phyloP scores from a whole-genome alignment of 2,329 filamentous ascomycete species.

The Fusarium sp. region DNA sequence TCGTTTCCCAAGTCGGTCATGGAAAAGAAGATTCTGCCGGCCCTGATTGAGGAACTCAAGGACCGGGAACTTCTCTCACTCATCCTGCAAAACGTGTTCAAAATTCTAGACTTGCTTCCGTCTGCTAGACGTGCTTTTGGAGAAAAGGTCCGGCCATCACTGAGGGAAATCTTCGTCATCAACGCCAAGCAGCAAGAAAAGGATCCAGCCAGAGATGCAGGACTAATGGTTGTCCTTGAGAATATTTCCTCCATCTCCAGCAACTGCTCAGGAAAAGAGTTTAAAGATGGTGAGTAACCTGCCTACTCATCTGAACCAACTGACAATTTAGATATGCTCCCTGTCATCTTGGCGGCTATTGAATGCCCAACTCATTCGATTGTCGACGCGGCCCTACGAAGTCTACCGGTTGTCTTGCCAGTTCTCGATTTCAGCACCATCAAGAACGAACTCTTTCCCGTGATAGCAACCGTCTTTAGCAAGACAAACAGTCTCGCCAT shows the following conservation, averaged over 20 bases:
- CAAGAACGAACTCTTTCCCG: slow-evolving; percentile 95
- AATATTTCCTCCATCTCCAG: slow-evolving; percentile 80
- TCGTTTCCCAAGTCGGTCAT: slow-evolving; percentile 95
- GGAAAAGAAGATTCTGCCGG: slow-evolving; percentile 93
- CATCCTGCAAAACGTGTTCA: slow-evolving; percentile 92
- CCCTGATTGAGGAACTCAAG: slow-evolving; percentile 91
- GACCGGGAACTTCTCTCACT: slow-evolving; percentile 87
- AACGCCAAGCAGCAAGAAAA: slow-evolving; percentile 75
- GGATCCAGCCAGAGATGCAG: slow-evolving; percentile 86
- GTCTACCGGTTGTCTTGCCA: slow-evolving; percentile 82
- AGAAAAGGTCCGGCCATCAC: slow-evolving; percentile 84
- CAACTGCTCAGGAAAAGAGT: slow-evolving; percentile 90
- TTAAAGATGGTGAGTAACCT: slow-evolving; percentile 82
- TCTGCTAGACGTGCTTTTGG: slow-evolving; percentile 82
- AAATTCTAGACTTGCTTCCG: slow-evolving; percentile 83
- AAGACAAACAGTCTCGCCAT: slow-evolving; percentile 94
- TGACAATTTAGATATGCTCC: slow-evolving; percentile 77
- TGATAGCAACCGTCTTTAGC: slow-evolving; percentile 90
- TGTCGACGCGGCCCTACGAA: slow-evolving; percentile 85
- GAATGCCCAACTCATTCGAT: slow-evolving; percentile 91
- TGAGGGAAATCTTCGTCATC: slow-evolving; percentile 85
- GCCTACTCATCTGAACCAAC: background rate
- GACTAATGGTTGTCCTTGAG: slow-evolving; percentile 90
- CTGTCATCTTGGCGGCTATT: slow-evolving; percentile 84
- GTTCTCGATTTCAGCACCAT: slow-evolving; percentile 96